phyloP scores from a whole-genome alignment of 805 yeast species.

The Teunomyces barrocoloradensis region DNA sequence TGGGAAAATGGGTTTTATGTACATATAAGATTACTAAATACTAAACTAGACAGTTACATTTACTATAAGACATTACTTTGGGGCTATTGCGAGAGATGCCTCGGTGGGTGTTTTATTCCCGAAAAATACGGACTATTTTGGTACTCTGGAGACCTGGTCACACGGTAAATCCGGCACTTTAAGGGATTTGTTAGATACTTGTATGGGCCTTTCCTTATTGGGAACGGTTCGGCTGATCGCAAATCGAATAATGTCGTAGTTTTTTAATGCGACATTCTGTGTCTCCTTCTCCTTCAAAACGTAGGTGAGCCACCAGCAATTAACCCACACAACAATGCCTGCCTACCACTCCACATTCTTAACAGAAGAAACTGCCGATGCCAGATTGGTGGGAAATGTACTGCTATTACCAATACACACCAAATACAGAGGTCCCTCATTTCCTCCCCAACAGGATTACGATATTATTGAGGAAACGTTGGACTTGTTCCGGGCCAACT shows the following conservation, averaged over 20 bases:
- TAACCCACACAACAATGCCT: conserved; percentile 33
- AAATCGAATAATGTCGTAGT: background rate
- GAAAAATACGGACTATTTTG: background rate
- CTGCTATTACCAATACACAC: conserved; percentile 85
- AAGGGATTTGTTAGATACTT: background rate
- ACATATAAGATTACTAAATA: background rate
- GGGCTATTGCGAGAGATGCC: no score
- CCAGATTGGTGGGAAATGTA: conserved; percentile 72
- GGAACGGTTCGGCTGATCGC: background rate
- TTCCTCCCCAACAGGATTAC: conserved; percentile 66
- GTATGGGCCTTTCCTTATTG: background rate
- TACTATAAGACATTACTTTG: no score
- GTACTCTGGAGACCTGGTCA: background rate
- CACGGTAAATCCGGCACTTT: background rate
- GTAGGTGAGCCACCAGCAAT: no score
- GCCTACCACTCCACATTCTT: conserved; percentile 82
- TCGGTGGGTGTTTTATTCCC: background rate
- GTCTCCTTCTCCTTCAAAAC: no score
- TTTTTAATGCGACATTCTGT: background rate
- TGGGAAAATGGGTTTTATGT: background rate
- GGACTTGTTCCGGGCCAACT: conserved; percentile 92
- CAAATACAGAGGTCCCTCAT: conserved; percentile 86
- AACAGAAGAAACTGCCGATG: conserved; percentile 54
- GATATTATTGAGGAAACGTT: conserved; percentile 90
- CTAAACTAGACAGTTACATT: background rate